Percentiles rank a stretch among this genome's conserved stretches.
Conservation (phyloP, 164 flowering plant genomes). For the Aristolochia californica region DNA sequence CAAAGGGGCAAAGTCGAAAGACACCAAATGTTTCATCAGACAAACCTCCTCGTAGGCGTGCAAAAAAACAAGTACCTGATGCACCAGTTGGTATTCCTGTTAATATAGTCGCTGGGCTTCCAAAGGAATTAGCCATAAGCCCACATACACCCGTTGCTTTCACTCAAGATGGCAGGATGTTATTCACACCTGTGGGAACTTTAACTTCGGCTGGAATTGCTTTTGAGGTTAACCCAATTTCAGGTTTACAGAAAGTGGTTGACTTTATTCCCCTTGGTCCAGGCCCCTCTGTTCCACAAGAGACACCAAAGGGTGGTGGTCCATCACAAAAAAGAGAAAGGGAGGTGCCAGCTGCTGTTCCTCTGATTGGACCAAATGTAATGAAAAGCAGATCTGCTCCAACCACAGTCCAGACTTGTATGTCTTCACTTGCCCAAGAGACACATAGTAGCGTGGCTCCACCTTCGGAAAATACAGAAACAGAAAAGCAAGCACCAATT, state of each 20-base stretch:
- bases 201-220: slow-evolving; percentile 17
- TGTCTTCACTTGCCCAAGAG: neutral
- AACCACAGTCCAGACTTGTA: neutral
- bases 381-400: neutral
- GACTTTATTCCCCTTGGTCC: slow-evolving; percentile 16
- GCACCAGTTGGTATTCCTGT: slow-evolving; percentile 10
- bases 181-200: slow-evolving; percentile 13
- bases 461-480: neutral
- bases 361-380: slow-evolving; percentile 3
- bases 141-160: slow-evolving; percentile 10
- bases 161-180: slow-evolving; percentile 11
- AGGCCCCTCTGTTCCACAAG: slow-evolving; percentile 10
- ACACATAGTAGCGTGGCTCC: neutral
- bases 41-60: slow-evolving; percentile 41
- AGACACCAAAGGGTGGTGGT: slow-evolving; percentile 2
- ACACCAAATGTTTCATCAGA: slow-evolving; percentile 27
- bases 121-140: slow-evolving; percentile 3
- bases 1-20: slow-evolving; percentile 35
- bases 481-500: neutral
- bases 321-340: slow-evolving; percentile 9
- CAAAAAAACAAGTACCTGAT: slow-evolving; percentile 30
- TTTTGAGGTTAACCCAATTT: slow-evolving; percentile 20
- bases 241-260: slow-evolving; percentile 19
- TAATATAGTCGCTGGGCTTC: slow-evolving; percentile 4
- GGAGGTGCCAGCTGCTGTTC: neutral